Evolutionary conservation across 805 yeast genomes (phyloP).

Genomic region (Yamadazyma laniorum): DNA sequence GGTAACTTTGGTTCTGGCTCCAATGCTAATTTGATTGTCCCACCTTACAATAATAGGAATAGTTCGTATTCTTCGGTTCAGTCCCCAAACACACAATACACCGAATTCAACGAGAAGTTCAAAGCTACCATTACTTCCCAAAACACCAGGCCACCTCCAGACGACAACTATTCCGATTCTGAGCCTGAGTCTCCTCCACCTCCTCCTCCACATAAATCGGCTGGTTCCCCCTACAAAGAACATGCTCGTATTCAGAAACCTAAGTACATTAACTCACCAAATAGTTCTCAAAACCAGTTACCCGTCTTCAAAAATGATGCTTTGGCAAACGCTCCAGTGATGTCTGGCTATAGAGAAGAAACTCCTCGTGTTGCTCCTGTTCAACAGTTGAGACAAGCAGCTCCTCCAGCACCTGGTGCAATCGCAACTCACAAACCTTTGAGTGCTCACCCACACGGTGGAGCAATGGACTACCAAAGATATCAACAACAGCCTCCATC

Average conservation of each 20-base stretch:
- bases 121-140: conserved; percentile 13
- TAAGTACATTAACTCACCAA: conserved; percentile 32
- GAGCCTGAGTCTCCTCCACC: conserved; percentile 22
- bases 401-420: neutral
- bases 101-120: conserved; percentile 41
- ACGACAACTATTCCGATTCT: conserved; percentile 6
- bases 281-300: conserved; percentile 26
- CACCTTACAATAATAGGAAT: conserved; percentile 24
- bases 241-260: conserved; percentile 22
- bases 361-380: conserved; percentile 1
- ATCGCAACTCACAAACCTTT: conserved; percentile 9
- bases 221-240: conserved; percentile 14
- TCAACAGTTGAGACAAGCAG: conserved; percentile 5
- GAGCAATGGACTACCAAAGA: conserved; percentile 1
- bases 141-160: too few species aligned
- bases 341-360: conserved; percentile 14
- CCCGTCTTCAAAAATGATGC: conserved; percentile 12
- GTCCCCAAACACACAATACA: conserved; percentile 43
- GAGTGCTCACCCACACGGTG: conserved; percentile 2
- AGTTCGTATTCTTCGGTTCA: conserved; percentile 39
- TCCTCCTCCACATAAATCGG: conserved; percentile 23
- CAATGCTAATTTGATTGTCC: conserved; percentile 9
- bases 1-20: neutral
- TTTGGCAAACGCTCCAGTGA: conserved; percentile 2
- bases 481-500: conserved; percentile 15